A percentile compares a stretch with the other conserved stretches of the same genome.
Evolutionary conservation across 1,284 basidiomycete species (phyloP).

Genomic region (Puccinia hordei): DNA sequence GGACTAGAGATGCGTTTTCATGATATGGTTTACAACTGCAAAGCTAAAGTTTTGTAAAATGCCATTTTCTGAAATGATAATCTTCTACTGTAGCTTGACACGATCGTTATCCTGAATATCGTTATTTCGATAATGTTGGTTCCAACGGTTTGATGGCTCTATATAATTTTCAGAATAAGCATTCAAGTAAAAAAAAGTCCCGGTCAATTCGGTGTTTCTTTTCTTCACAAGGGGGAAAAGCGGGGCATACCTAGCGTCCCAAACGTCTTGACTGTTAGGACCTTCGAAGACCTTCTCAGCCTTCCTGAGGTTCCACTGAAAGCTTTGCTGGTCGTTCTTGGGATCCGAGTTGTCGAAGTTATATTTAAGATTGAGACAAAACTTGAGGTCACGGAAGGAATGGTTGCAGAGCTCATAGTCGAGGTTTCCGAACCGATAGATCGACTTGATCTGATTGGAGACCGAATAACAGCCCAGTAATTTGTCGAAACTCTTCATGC

Average conservation of each 20-base stretch:
- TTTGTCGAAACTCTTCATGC: conserved; percentile 36
- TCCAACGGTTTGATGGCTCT: conserved; percentile 16
- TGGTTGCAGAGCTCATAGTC: conserved; percentile 20
- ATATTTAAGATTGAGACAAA: conserved; percentile 40
- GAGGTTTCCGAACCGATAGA: conserved; percentile 47
- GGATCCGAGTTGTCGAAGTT: conserved; percentile 25
- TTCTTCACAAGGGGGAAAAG: background rate
- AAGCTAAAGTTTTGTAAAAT: no score
- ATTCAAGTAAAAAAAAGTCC: background rate
- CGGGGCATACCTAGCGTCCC: conserved; percentile 31
- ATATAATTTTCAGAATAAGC: background rate
- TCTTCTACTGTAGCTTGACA: no score
- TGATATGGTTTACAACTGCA: no score
- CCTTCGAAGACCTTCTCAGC: conserved; percentile 43
- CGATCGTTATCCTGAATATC: no score
- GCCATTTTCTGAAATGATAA: no score
- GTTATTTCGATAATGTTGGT: conserved; percentile 17
- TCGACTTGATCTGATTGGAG: conserved; percentile 48
- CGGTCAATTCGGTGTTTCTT: background rate
- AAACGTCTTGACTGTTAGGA: conserved; percentile 46
- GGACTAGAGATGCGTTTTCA: no score
- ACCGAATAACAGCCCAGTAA: conserved; percentile 43
- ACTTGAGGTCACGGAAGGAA: conserved; percentile 35
- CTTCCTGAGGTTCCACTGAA: conserved; percentile 38
- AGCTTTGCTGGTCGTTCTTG: background rate